Evolutionary conservation across 2,329 filamentous ascomycete genomes (phyloP).

Genomic region (Hawksworthiomyces lignivorus): DNA sequence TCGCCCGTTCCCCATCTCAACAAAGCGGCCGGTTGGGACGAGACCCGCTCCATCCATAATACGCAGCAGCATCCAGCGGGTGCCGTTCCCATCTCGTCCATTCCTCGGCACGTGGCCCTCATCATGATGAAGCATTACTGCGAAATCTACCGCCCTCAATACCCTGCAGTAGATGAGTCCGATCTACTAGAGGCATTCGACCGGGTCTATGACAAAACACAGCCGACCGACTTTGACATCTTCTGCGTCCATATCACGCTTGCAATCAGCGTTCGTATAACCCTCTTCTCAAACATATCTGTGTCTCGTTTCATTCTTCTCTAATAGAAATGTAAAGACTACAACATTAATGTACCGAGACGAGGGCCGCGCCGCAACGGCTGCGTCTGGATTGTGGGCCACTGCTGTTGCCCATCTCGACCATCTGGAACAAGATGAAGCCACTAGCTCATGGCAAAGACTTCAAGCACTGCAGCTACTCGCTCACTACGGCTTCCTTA

Average conservation of each 20-base stretch:
- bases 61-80: no score
- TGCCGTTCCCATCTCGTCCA: constrained; percentile 4
- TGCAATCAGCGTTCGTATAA: constrained; percentile 3
- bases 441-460: no score
- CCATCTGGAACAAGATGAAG: no score
- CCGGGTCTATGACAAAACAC: constrained; percentile 1
- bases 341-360: constrained; percentile 4
- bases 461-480: no score
- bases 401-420: no score
- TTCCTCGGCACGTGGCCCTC: constrained; percentile 4
- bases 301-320: no score
- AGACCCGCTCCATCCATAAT: no score
- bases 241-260: constrained; percentile 4
- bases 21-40: no score
- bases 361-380: background rate
- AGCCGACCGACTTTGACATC: constrained; percentile 3
- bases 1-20: no score
- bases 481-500: no score
- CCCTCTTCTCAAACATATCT: no score
- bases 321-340: no score
- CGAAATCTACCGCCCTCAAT: constrained; percentile 3
- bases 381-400: constrained; percentile 1
- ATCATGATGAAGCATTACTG: constrained; percentile 6
- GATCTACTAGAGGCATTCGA: background rate
- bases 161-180: background rate